Base-by-base conservation (phyloP, 495 filamentous ascomycete genomes). In the Penicillium arizonense region DNA sequence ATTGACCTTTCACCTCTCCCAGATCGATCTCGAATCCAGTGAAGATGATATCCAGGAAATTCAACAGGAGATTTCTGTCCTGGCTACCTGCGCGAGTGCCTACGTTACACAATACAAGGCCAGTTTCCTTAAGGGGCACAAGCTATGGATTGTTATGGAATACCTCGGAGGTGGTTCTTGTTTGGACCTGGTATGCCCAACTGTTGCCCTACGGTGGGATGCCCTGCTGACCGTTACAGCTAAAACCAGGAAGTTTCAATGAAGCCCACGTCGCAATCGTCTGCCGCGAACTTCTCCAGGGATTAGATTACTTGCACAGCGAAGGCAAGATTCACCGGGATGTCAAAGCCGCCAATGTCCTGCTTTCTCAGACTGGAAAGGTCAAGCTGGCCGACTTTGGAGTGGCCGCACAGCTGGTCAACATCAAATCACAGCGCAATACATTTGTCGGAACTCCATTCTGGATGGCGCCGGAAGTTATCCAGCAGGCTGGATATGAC, bases 141-240 rank as follows among this genome's bases (percentile, higher is more conserved):
- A 98, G 70, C 74, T 98, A 72, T 98, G 94, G 94, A 98, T 98
- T 63, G 91, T 98, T 44, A 98, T 98, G 94, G 94, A 98, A 72
- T 98, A 88, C 64, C 77, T 96, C 30, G 92, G 92, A 0, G 93
- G 93, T 49, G 93, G 93, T 35, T 96, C 91, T 12, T 96, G 93
- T 69, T 78, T 96, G 33, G 93, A 97, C 69, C 64, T 97, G 77
- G 91, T 94, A 82, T 50, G 33, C 36, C 44, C 11, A 6, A 16
- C 23, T 49, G 14, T 45, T 24, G 14, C 20, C 34, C 12, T 37
- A 18, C 5, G 5, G 33, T 39, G 34, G 5, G 34, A 16, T 33
- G 23, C 16, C n/a, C 44, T n/a, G 56, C 69, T 74, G 58, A 72
- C 50, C 2, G 14, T 2, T 33, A 16, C 47, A 94, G 89, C 78